These are phyloP conservation scores for Gilbertella persicaria DNA, from an alignment of 371 early-diverging fungal species.

Conservation along the genomic window DNA sequence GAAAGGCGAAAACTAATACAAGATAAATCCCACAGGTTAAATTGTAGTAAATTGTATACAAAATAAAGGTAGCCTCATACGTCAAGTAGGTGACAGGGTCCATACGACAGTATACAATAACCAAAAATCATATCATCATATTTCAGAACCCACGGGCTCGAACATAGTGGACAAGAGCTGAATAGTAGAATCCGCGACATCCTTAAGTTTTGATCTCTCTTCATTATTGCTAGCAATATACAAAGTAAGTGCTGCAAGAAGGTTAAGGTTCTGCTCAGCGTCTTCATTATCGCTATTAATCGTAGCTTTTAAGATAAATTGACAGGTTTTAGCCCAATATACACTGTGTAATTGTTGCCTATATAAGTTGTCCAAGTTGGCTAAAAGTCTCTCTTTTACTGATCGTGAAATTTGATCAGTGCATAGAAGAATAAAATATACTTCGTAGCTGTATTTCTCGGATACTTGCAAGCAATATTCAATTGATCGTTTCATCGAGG, in stretches of 20 bases:
- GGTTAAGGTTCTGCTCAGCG: conserved; percentile 11
- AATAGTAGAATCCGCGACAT: conserved; percentile 14
- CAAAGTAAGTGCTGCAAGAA: conserved; percentile 11
- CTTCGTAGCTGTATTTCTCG: conserved; percentile 7
- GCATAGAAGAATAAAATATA: conserved; percentile 15
- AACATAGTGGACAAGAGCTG: conserved; percentile 9
- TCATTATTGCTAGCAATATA: conserved; percentile 16
- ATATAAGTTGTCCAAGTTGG: too few species aligned
- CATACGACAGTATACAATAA: too few species aligned
- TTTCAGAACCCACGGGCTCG: too few species aligned
- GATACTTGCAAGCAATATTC: too few species aligned
- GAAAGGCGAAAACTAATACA: too few species aligned
- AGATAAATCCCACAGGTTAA: too few species aligned
- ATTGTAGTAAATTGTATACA: too few species aligned
- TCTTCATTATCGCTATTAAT: conserved; percentile 11
- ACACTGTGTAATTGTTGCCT: conserved; percentile 7
- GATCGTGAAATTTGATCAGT: conserved; percentile 14
- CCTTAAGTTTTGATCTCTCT: conserved; percentile 16
- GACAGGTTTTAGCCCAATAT: conserved; percentile 11
- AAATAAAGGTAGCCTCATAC: too few species aligned
- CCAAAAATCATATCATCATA: too few species aligned
- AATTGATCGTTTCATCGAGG: conserved; percentile 11
- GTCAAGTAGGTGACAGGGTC: too few species aligned
- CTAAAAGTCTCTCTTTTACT: conserved; percentile 9
- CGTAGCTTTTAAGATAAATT: conserved; percentile 10